A percentile compares a stretch with the other conserved stretches of the same genome.
These are phyloP conservation scores for Daldinia bambusicola DNA, from an alignment of 495 filamentous ascomycete species.

Conservation along the genomic window DNA sequence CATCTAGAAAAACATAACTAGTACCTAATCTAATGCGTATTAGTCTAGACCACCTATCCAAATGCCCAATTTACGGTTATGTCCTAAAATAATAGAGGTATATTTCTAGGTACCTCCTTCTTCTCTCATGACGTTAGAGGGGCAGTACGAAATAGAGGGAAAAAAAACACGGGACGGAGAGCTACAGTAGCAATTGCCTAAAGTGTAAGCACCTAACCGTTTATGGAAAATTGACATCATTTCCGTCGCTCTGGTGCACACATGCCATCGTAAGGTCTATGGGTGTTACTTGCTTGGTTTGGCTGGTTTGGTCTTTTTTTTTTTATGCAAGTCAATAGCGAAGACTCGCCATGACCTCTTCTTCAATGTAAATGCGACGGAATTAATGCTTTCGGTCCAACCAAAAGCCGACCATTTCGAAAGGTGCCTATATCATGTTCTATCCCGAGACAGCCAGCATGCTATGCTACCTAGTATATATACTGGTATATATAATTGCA, in stretches of 20 bases:
- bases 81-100: not conserved
- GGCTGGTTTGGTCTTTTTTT: conserved; percentile 30
- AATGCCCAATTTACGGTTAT: too few relatives aligned
- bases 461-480: not conserved
- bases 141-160: conserved; percentile 6
- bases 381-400: conserved; percentile 12
- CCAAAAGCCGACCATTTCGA: not conserved
- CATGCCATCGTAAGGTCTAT: not conserved
- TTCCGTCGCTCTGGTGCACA: conserved; percentile 24
- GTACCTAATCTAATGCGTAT: not conserved
- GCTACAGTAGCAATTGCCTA: not conserved
- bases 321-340: conserved; percentile 35
- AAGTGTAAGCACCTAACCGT: conserved; percentile 15
- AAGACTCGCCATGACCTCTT: conserved; percentile 10
- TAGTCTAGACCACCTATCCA: not conserved
- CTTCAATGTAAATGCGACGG: conserved; percentile 26
- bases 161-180: not conserved
- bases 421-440: not conserved
- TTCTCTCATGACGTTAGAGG: conserved; percentile 6
- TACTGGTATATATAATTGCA: not conserved
- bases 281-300: too few relatives aligned
- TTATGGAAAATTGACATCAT: conserved; percentile 43
- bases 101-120: not conserved
- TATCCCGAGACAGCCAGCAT: not conserved
- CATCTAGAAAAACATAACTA: conserved; percentile 4